Evolutionary conservation across 2,329 filamentous ascomycete species (phyloP).

Genomic region (Atkinsonella texensis): DNA sequence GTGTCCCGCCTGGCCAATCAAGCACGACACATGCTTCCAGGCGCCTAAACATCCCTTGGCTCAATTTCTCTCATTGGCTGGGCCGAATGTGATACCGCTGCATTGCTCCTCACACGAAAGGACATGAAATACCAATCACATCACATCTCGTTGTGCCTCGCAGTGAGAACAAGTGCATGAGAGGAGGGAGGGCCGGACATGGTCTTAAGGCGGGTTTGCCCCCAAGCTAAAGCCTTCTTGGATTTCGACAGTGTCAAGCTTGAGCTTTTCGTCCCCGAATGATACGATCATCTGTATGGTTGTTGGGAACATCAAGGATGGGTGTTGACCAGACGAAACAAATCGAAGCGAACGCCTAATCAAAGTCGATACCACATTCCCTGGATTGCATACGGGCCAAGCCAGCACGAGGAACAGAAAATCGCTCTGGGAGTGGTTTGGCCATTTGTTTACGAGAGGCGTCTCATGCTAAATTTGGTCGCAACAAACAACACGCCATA

Average conservation of each 20-base stretch:
- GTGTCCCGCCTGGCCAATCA: constrained; percentile 16
- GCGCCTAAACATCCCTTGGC: constrained; percentile 19
- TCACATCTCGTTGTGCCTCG: constrained; percentile 7
- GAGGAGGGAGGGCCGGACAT: neutral
- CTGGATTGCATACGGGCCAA: neutral
- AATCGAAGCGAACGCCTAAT: neutral
- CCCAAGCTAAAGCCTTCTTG: constrained; percentile 9
- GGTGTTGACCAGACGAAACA: neutral
- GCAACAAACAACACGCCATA: neutral
- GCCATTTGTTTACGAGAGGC: neutral
- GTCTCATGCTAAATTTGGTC: neutral
- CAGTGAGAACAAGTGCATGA: neutral
- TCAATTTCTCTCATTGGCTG: constrained; percentile 16
- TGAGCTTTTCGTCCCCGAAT: neutral
- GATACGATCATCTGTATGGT: neutral
- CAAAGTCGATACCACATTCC: neutral
- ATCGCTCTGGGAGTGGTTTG: neutral
- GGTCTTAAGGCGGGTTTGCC: constrained; percentile 7
- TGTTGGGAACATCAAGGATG: neutral
- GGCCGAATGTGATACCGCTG: constrained; percentile 5
- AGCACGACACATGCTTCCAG: constrained; percentile 13
- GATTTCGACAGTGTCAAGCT: neutral
- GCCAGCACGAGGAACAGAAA: neutral
- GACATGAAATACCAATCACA: constrained; percentile 1
- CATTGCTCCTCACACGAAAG: constrained; percentile 7